These are phyloP conservation scores for Gossypium stocksii DNA, from an alignment of 345 rosid species.

Conservation along the genomic window DNA sequence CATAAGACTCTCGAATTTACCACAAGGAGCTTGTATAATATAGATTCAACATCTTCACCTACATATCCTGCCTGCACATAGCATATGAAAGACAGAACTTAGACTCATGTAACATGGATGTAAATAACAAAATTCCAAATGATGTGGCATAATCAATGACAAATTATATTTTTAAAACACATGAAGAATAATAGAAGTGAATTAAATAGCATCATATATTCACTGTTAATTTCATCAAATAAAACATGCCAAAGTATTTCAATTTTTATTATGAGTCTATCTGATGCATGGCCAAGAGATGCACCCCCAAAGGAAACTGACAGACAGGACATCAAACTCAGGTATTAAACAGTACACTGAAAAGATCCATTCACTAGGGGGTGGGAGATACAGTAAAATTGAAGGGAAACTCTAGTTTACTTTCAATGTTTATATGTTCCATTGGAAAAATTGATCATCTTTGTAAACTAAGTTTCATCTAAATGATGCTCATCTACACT, in stretches of 20 bases:
- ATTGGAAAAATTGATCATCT: background rate
- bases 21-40: constrained; percentile 90
- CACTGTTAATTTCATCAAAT: constrained; percentile 3
- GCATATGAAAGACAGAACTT: constrained; percentile 14
- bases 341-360: background rate
- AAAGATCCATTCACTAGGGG: background rate
- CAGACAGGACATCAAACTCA: background rate
- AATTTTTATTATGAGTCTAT: background rate
- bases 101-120: background rate
- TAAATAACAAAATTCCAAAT: constrained; percentile 1
- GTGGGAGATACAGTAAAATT: background rate
- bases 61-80: constrained; percentile 96
- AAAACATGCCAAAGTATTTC: background rate
- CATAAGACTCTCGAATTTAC: constrained; percentile 33
- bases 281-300: background rate
- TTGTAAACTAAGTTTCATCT: background rate
- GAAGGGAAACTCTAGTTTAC: background rate
- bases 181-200: constrained; percentile 11
- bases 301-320: background rate
- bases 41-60: constrained; percentile 99
- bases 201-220: background rate
- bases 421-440: background rate
- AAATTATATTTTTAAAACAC: background rate
- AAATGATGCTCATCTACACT: background rate
- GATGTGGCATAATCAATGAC: background rate